These are phyloP conservation scores for Phialemoniopsis sp. DNA, from an alignment of 2,329 filamentous ascomycete species.

Conservation along the genomic window DNA sequence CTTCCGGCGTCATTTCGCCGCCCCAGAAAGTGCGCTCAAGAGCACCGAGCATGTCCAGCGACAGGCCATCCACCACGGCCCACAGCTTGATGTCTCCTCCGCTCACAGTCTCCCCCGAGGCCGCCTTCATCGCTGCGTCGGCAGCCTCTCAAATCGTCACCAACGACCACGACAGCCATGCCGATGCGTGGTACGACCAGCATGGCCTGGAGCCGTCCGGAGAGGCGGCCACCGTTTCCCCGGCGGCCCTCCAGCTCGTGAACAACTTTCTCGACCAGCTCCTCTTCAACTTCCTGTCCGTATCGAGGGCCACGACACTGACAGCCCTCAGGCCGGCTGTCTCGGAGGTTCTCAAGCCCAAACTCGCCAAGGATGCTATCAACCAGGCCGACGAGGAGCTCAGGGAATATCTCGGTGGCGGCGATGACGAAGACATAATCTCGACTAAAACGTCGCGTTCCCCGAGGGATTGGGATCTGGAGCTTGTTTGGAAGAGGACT, in stretches of 20 bases:
- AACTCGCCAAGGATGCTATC: slow-evolving; percentile 67
- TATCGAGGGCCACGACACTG: slow-evolving; percentile 74
- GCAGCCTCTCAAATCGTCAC: slow-evolving; percentile 91
- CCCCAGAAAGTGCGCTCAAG: slow-evolving; percentile 33
- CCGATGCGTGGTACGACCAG: slow-evolving; percentile 65
- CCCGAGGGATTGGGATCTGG: slow-evolving; percentile 74
- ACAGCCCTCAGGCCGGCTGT: slow-evolving; percentile 75
- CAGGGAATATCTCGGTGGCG: slow-evolving; percentile 77
- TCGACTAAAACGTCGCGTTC: slow-evolving; percentile 48
- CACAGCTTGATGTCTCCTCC: slow-evolving; percentile 63
- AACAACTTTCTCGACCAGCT: slow-evolving; percentile 94
- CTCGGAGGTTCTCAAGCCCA: slow-evolving; percentile 80
- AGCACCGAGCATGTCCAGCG: slow-evolving; percentile 66
- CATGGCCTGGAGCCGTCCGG: slow-evolving; percentile 61
- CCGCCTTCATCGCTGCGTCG: slow-evolving; percentile 82
- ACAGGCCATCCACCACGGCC: slow-evolving; percentile 59
- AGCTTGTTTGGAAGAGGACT: slow-evolving; percentile 90
- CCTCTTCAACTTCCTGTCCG: slow-evolving; percentile 82
- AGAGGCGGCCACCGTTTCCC: slow-evolving; percentile 69
- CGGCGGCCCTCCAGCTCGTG: slow-evolving; percentile 69
- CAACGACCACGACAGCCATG: slow-evolving; percentile 75
- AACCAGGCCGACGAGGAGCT: slow-evolving; percentile 43
- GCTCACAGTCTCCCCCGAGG: slow-evolving; percentile 64
- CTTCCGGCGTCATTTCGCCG: slow-evolving; percentile 18
- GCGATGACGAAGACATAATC: slow-evolving; percentile 67